Evolutionary conservation across 441 rosid species (phyloP), one percentile per base, ranked within the genome.

Genomic region (Hura crepitans): DNA sequence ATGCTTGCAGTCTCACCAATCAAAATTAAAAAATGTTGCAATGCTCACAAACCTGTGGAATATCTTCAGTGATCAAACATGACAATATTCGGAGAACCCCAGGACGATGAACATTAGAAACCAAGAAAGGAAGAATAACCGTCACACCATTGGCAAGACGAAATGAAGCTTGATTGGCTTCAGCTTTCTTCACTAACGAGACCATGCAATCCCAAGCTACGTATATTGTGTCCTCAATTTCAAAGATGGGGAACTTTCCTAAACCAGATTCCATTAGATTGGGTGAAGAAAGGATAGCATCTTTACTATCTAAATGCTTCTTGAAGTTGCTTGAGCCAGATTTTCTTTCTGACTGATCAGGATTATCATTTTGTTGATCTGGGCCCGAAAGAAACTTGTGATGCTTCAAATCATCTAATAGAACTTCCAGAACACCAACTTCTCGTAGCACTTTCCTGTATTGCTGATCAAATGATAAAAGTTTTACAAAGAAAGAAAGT

Each of bases 141-240:
- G 89, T 78, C 80, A 94, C 86, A 65, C 99, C 99, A 80, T 90
- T 90, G 65, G 96, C 89, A 20, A 90, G 83, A 60, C 99, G 93
- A 74, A 96, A 94, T 62, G 97, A 81, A 56, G 97, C 81, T 81
- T 96, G 99, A 80, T 81, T 90, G 58, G 86, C 86, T 83, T 96
- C 99, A 78, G 99, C 84, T 88, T 90, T 96, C 93, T 94, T 96
- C 78, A 96, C 72, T 75, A 96, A 82, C 78, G 98, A 87, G 72
- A 88, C 86, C 97, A 96, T 53, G 76, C 98, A 94, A 80, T 96
- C 99, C 99, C 99, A 96, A 50, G 91, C 98, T 77, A 90, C 80
- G 74, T 89, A 80, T 39, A 92, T 87, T 55, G 98, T 92, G 72
- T 78, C 82, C 82, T 92, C 96, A 69, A 85, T 83, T 85, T 94